Evolutionary conservation across 176 grass and related monocot species (phyloP), one percentile per base, ranked within the genome.

Genomic region (Hordeum marinum): DNA sequence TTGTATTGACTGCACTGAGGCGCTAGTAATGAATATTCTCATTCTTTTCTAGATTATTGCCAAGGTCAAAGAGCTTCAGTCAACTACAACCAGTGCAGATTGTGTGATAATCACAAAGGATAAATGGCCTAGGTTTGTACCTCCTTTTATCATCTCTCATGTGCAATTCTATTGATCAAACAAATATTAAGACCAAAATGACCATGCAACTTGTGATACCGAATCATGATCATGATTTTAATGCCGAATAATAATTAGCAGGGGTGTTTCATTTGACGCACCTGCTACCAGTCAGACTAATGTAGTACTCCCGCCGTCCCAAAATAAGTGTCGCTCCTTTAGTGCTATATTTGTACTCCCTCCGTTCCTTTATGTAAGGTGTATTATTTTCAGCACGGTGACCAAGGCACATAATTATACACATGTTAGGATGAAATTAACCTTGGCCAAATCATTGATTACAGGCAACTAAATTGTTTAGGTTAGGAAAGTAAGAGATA

Each of bases 21-120:
- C 54, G 12, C 54, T 75, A 79, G 23, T 67, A 58, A 14, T 80
- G 57, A 50, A 37, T 75, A 50, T 41, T 17, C 7, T 78, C 72
- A 63, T 82, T 88, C 59, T 82, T 75, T 83, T 73, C 27, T 61
- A 97, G 89, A 87, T 98, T 77, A 90, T 79, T 46, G 80, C 71
- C 37, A 89, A 90, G 86, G 77, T 95, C 78, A 90, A 88, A 87
- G 90, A 95, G 64, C 93, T 95, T 80, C 89, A 90, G 67, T 92
- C 89, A 60, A 77, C 78, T 34, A 83, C 86, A 88, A 58, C 76
- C 21, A 77, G 82, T 80, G 60, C 20, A 21, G 79, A 86, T 68
- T 82, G 68, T 88, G 78, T 45, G 36, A 88, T 72, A 45, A 68
- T 76, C 27, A 81, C 68, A 66, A 87, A 92, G 41, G 92, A 94